Percentiles rank a stretch among this genome's conserved stretches.
Evolutionary conservation across 163 green algal genomes (phyloP).

Genomic region (Chlorella variabilis): DNA sequence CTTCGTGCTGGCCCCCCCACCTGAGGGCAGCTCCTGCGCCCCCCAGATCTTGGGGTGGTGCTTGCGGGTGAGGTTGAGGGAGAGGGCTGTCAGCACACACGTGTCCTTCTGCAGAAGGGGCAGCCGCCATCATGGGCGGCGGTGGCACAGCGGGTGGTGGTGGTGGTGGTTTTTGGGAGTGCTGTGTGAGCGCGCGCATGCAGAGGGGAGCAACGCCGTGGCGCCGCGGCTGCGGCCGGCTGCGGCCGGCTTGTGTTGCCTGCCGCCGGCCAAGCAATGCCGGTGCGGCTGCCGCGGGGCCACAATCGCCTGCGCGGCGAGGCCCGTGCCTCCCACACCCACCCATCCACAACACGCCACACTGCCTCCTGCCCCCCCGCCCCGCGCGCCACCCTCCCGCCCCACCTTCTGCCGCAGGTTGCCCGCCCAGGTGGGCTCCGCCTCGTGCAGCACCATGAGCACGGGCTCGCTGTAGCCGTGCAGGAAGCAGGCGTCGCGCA

Average conservation of each 20-base stretch:
- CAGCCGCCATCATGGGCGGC: no score
- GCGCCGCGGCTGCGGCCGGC: no score
- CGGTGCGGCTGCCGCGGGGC: no score
- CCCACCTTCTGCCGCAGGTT: constrained; percentile 37
- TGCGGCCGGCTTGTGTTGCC: no score
- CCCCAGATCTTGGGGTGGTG: constrained; percentile 84
- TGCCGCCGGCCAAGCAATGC: no score
- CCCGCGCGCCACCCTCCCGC: neutral
- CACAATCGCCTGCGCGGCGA: no score
- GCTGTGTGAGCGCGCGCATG: no score
- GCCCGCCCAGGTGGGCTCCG: constrained; percentile 82
- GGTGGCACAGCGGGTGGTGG: no score
- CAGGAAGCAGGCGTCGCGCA: constrained; percentile 81
- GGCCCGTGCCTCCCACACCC: no score
- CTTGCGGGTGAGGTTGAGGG: constrained; percentile 79
- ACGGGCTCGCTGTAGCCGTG: constrained; percentile 92
- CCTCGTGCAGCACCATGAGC: constrained; percentile 91
- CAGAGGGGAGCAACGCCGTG: no score
- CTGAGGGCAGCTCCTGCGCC: constrained; percentile 67
- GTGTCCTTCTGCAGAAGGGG: constrained; percentile 74
- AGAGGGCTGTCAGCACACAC: constrained; percentile 78
- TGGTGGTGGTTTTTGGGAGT: no score
- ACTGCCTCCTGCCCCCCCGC: no score
- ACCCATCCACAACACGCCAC: neutral
- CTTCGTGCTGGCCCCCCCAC: neutral